phyloP scores from a whole-genome alignment of 1,284 basidiomycete species.

The Cutaneotrichosporon spelunceum region DNA sequence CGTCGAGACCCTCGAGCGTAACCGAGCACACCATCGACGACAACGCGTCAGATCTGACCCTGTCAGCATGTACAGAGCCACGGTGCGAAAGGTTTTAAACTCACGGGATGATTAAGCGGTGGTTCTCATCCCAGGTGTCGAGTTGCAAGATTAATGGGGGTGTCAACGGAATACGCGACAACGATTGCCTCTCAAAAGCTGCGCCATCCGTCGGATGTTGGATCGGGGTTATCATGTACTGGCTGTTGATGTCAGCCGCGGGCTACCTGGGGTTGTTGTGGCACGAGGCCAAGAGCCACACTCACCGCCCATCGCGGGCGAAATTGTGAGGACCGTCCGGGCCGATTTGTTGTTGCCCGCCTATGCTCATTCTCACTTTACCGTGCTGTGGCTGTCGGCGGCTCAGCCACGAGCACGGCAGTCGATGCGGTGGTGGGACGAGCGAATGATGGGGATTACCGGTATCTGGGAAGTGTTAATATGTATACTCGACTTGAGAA shows the following conservation, averaged over 20 bases:
- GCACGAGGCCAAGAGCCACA: background rate
- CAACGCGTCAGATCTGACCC: slow-evolving; percentile 64
- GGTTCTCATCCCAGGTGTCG: slow-evolving; percentile 47
- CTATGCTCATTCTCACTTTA: slow-evolving; percentile 4
- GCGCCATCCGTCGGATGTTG: slow-evolving; percentile 77
- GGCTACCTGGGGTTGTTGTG: background rate
- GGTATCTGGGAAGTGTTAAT: slow-evolving; percentile 8
- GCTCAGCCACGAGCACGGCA: slow-evolving; percentile 14
- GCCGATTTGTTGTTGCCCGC: background rate
- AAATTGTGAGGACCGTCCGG: slow-evolving; percentile 4
- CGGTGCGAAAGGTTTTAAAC: slow-evolving; percentile 11
- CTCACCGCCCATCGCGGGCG: slow-evolving; percentile 8
- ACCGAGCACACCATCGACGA: slow-evolving; percentile 78
- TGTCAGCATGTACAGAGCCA: background rate
- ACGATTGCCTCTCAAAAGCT: slow-evolving; percentile 64
- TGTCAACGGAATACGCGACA: slow-evolving; percentile 76
- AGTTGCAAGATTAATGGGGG: slow-evolving; percentile 76
- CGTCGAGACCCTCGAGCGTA: slow-evolving; percentile 55
- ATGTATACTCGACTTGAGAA: background rate
- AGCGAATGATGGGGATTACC: slow-evolving; percentile 1
- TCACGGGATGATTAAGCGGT: slow-evolving; percentile 53
- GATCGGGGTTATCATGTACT: slow-evolving; percentile 52
- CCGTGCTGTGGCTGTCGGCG: slow-evolving; percentile 13
- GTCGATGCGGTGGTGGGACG: background rate
- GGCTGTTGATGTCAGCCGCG: slow-evolving; percentile 20